Percentiles rank a stretch among this genome's conserved stretches.
Conservation (phyloP, 2,329 filamentous ascomycete genomes). For the Calonectria honghensis region DNA sequence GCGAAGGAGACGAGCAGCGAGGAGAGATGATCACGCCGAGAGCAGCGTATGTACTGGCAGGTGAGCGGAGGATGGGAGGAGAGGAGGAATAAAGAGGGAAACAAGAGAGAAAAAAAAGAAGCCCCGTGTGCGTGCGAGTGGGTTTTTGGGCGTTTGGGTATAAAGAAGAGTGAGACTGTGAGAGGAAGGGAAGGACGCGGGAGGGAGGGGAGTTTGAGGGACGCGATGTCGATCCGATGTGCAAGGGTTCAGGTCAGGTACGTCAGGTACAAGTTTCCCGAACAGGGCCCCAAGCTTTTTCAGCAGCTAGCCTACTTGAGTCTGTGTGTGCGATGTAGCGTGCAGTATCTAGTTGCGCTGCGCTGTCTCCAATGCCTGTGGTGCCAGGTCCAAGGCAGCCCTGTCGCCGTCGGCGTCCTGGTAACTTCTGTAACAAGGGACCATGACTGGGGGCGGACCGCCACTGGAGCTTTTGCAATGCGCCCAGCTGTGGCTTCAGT, state of each 20-base stretch:
- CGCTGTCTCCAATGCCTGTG: conserved; percentile 5
- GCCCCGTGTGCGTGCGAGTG: neutral
- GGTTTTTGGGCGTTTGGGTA: conserved; percentile 31
- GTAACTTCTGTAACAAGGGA: conserved; percentile 23
- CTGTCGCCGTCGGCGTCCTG: conserved; percentile 12
- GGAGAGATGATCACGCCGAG: neutral
- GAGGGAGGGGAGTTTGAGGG: conserved; percentile 11
- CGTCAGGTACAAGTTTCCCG: conserved; percentile 29
- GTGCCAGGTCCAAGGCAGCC: conserved; percentile 11
- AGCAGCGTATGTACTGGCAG: neutral
- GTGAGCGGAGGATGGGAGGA: conserved; percentile 9
- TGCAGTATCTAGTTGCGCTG: neutral
- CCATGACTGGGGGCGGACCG: conserved; percentile 1
- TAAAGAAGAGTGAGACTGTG: conserved; percentile 37
- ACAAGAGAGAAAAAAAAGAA: neutral
- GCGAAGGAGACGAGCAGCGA: conserved; percentile 7
- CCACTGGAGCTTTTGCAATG: conserved; percentile 17
- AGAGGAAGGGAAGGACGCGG: conserved; percentile 20
- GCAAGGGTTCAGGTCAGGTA: conserved; percentile 29
- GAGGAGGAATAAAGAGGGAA: conserved; percentile 27
- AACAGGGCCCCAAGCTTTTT: conserved; percentile 17
- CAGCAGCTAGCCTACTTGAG: neutral
- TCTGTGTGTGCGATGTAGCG: neutral
- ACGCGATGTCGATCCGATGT: conserved; percentile 34
- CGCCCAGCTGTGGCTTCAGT: conserved; percentile 12